A percentile compares a stretch with the other conserved stretches of the same genome.
Evolutionary conservation across 192 early-diverging fungal genomes (phyloP).

Genomic region (Coemansia sp.): DNA sequence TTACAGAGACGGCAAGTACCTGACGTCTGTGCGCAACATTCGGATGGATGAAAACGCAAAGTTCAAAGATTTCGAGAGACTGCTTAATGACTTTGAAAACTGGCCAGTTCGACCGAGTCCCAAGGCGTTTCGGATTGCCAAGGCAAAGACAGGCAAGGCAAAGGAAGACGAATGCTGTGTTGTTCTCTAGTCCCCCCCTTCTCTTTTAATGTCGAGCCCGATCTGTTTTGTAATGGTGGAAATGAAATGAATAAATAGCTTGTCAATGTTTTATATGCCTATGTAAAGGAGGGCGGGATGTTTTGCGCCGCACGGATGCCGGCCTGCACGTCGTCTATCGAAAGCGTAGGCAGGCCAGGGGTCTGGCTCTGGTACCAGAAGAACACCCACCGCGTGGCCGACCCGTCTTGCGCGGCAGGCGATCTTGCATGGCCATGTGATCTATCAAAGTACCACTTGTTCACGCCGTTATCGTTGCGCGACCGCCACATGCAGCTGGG

Average conservation of each 20-base stretch:
- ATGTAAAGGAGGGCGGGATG: conserved; percentile 58
- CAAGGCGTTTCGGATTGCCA: neutral
- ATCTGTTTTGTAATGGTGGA: neutral
- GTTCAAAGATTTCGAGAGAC: neutral
- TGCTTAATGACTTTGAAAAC: neutral
- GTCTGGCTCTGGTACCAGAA: conserved; percentile 67
- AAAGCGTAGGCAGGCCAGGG: conserved; percentile 1
- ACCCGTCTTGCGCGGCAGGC: conserved; percentile 7
- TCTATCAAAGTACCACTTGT: conserved; percentile 98
- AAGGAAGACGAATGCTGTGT: too few species aligned
- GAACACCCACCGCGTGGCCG: conserved; percentile 74
- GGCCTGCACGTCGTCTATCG: conserved; percentile 36
- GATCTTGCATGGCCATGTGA: conserved; percentile 72
- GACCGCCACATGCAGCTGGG: conserved; percentile 78
- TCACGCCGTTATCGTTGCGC: conserved; percentile 82
- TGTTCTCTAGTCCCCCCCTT: too few species aligned
- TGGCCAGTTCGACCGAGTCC: neutral
- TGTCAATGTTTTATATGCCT: too few species aligned
- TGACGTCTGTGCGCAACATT: neutral
- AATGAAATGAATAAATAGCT: neutral
- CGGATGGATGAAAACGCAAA: neutral
- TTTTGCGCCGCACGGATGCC: conserved; percentile 55
- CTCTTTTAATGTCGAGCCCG: too few species aligned
- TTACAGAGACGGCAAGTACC: neutral
- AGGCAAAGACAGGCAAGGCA: neutral